phyloP scores from a whole-genome alignment of 2,329 filamentous ascomycete species.

The Coniochaeta ligniaria region DNA sequence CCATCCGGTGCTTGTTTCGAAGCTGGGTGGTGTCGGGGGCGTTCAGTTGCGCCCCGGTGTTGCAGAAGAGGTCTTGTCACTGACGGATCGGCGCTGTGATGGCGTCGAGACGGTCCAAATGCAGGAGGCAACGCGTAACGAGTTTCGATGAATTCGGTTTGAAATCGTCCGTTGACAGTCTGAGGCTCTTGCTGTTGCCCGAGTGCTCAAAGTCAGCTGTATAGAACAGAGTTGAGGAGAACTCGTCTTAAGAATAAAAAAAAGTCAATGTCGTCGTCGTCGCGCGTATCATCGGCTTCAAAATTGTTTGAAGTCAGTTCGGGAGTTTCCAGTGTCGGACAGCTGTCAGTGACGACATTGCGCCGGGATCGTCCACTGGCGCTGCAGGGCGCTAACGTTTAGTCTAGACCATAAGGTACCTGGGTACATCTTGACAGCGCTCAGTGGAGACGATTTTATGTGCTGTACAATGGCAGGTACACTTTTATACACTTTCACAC shows the following conservation, averaged over 20 bases:
- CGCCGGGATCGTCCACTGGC: not conserved
- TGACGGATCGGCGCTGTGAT: too few species aligned
- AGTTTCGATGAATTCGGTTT: not conserved
- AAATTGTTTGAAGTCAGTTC: not conserved
- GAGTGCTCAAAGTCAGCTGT: not conserved
- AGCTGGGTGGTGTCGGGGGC: too few species aligned
- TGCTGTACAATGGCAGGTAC: too few species aligned
- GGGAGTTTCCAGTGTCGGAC: not conserved
- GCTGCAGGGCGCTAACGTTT: too few species aligned
- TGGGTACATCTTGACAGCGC: too few species aligned
- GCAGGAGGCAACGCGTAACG: not conserved
- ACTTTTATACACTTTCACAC: too few species aligned
- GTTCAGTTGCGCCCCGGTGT: too few species aligned
- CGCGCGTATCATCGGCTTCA: not conserved
- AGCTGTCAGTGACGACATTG: slow-evolving; percentile 1
- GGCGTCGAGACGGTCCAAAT: not conserved
- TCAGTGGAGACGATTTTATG: too few species aligned
- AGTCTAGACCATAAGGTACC: not conserved
- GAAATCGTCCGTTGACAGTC: not conserved
- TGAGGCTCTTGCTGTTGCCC: not conserved
- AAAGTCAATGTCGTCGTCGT: not conserved
- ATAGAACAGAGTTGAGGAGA: not conserved
- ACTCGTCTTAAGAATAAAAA: not conserved
- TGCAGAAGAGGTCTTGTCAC: too few species aligned
- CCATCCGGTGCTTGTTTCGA: slow-evolving; percentile 21